A percentile compares a stretch with the other conserved stretches of the same genome.
Conservation (phyloP, 257 asterid genomes). For the Scutellaria galericulata region DNA sequence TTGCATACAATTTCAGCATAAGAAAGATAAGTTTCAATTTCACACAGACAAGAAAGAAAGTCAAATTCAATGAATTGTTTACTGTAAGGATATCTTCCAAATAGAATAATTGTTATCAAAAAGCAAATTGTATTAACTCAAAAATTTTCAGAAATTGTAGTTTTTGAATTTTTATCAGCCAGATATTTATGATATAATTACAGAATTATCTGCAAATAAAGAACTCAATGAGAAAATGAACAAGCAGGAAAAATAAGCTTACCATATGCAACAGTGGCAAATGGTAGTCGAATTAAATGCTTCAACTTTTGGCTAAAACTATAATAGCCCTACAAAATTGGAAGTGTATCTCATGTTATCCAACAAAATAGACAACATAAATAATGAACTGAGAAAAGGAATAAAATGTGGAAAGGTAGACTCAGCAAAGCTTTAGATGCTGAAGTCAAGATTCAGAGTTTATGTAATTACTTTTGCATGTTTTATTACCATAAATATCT, state of each 20-base stretch:
- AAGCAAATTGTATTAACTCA: constrained; percentile 2
- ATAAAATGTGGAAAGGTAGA: constrained; percentile 13
- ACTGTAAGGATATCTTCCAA: constrained; percentile 6
- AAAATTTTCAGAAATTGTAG: not conserved
- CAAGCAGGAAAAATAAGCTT: constrained; percentile 34
- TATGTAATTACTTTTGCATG: constrained; percentile 17
- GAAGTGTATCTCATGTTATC: constrained; percentile 32
- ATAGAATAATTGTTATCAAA: not conserved
- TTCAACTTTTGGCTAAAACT: constrained; percentile 98
- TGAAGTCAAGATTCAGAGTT: constrained; percentile 15
- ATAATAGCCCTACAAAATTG: constrained; percentile 84
- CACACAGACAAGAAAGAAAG: constrained; percentile 6
- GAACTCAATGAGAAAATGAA: constrained; percentile 12
- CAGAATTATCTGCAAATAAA: constrained; percentile 23
- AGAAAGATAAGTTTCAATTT: not conserved
- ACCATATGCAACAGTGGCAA: constrained; percentile 90
- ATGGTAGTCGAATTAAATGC: constrained; percentile 88
- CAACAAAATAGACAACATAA: constrained; percentile 33
- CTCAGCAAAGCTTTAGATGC: constrained; percentile 15
- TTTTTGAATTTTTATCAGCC: not conserved
- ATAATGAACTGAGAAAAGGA: constrained; percentile 24
- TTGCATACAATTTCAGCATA: not conserved
- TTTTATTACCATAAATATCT: constrained; percentile 28
- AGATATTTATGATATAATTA: constrained; percentile 10
- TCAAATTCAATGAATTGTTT: not conserved